Percentiles rank a stretch among this genome's conserved stretches.
Evolutionary conservation across 2,329 filamentous ascomycete genomes (phyloP).

Genomic region (Fusarium virguliforme): DNA sequence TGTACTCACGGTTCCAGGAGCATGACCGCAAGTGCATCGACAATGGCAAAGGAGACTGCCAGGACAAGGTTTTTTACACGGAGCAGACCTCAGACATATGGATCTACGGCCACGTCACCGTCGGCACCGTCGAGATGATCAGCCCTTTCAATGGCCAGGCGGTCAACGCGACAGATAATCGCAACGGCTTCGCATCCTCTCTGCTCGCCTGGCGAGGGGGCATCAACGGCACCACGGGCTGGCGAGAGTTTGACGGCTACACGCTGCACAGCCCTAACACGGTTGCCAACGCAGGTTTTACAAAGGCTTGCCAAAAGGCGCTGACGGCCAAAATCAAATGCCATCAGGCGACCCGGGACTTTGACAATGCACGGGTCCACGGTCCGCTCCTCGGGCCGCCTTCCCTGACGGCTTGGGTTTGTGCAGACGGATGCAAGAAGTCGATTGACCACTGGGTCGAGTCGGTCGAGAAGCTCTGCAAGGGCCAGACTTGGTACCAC

Average conservation of each 20-base stretch:
- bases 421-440: not conserved
- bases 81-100: slow-evolving; percentile 44
- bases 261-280: slow-evolving; percentile 19
- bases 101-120: slow-evolving; percentile 46
- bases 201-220: slow-evolving; percentile 42
- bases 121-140: slow-evolving; percentile 40
- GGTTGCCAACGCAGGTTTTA: slow-evolving; percentile 1
- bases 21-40: slow-evolving; percentile 49
- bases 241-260: slow-evolving; percentile 34
- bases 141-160: slow-evolving; percentile 25
- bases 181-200: slow-evolving; percentile 41
- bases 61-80: slow-evolving; percentile 38
- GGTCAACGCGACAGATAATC: slow-evolving; percentile 27
- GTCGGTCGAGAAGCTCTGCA: slow-evolving; percentile 13
- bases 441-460: slow-evolving; percentile 8
- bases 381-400: not conserved
- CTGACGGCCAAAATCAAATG: slow-evolving; percentile 25
- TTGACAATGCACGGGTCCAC: slow-evolving; percentile 1
- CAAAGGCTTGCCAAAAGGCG: slow-evolving; percentile 22
- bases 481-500: slow-evolving; percentile 14
- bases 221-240: slow-evolving; percentile 22
- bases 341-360: slow-evolving; percentile 14
- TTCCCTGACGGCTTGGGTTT: not conserved
- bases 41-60: slow-evolving; percentile 38
- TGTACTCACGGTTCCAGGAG: slow-evolving; percentile 51